Evolutionary conservation across 352 stramenopile species (phyloP).

Genomic region (Pelagophyceae sp.): DNA sequence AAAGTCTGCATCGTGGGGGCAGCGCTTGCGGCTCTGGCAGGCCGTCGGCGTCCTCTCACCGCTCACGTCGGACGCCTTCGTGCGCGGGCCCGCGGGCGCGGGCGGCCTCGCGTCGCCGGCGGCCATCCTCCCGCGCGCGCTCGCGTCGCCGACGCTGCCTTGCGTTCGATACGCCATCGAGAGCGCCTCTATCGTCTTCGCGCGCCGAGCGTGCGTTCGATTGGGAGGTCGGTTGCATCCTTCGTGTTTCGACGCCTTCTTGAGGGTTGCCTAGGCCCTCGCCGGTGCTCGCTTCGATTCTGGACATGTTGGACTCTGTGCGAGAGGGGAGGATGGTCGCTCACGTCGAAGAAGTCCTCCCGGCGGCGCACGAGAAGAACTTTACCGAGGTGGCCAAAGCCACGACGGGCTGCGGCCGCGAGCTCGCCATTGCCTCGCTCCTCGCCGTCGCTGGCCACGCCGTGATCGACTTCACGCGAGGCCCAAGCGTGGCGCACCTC

Average conservation of each 20-base stretch:
- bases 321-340: neutral
- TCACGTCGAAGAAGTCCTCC: too few relatives aligned
- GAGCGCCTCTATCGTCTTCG: neutral
- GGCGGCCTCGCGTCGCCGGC: neutral
- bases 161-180: constrained; percentile 8
- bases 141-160: neutral
- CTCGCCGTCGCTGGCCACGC: neutral
- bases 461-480: neutral
- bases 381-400: neutral
- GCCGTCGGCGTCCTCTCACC: neutral
- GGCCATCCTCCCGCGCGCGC: neutral
- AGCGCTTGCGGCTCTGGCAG: neutral
- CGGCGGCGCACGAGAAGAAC: too few relatives aligned
- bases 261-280: too few relatives aligned
- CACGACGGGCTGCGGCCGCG: neutral
- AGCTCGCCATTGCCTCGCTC: neutral
- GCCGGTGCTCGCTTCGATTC: neutral
- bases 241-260: too few relatives aligned
- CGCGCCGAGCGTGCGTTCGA: neutral
- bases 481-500: neutral
- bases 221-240: too few relatives aligned
- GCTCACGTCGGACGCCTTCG: neutral
- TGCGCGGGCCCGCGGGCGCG: neutral
- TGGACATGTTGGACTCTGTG: neutral
- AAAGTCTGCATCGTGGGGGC: neutral